Percentiles rank a stretch among this genome's conserved stretches.
phyloP scores from a whole-genome alignment of 352 stramenopile genomes.

The Bremia lactucae region DNA sequence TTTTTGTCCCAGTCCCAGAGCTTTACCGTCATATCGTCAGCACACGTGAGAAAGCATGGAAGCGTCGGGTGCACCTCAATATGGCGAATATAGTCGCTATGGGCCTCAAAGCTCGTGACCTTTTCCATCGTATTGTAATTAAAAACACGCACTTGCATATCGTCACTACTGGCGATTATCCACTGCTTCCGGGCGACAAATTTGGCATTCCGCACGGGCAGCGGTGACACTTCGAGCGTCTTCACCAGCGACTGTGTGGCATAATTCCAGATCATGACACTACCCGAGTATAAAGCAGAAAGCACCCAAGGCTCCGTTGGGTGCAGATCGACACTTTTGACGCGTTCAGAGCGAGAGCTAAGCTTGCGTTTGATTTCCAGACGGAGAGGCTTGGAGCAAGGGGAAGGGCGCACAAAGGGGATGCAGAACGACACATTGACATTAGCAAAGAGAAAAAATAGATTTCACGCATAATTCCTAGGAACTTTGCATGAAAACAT shows the following conservation, averaged over 20 bases:
- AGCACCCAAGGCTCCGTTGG: conserved; percentile 96
- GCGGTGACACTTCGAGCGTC: conserved; percentile 94
- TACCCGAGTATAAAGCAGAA: conserved; percentile 94
- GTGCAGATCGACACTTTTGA: conserved; percentile 98
- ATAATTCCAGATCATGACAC: conserved; percentile 99
- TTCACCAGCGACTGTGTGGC: conserved; percentile 91
- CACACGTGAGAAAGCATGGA: conserved; percentile 92
- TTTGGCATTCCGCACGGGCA: conserved; percentile 89
- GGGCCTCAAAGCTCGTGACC: conserved; percentile 89
- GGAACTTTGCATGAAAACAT: too few species aligned
- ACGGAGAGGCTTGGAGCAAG: conserved; percentile 43
- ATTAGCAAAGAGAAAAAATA: conserved; percentile 11
- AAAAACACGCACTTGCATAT: conserved; percentile 96
- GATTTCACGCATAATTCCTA: too few species aligned
- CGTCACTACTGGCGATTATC: conserved; percentile 92
- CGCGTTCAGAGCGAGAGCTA: conserved; percentile 90
- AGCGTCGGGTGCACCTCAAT: conserved; percentile 94
- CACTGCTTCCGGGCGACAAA: conserved; percentile 97
- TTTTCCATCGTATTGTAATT: conserved; percentile 99
- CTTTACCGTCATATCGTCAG: conserved; percentile 99
- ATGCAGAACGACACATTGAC: not conserved
- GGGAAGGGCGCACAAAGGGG: not conserved
- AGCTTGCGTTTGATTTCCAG: conserved; percentile 91
- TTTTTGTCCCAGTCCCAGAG: conserved; percentile 96
- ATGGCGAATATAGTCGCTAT: conserved; percentile 98